phyloP scores from a whole-genome alignment of 345 rosid genomes.

The Populus ilicifolia region DNA sequence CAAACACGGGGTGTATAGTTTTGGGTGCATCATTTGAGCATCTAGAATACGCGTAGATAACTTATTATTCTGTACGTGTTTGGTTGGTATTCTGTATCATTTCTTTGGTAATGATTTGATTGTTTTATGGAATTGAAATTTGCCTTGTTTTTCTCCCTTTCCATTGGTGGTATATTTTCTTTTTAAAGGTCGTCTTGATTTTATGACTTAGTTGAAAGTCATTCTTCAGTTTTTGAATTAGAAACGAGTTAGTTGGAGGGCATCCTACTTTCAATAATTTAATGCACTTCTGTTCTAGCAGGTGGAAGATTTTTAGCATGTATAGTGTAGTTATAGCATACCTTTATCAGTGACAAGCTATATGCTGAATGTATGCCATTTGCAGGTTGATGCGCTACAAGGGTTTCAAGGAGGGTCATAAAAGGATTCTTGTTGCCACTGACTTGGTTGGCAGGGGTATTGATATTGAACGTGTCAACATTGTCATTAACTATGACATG shows the following conservation, averaged over 20 bases:
- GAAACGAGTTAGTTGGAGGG: neutral
- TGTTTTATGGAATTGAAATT: neutral
- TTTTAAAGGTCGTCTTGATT: neutral
- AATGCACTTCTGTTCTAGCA: neutral
- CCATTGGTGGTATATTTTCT: neutral
- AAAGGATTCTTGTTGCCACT: slow-evolving; percentile 94
- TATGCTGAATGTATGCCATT: neutral
- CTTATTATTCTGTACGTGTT: neutral
- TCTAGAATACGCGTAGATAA: neutral
- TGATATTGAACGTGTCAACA: slow-evolving; percentile 97
- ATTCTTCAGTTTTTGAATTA: neutral
- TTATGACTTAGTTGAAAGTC: neutral
- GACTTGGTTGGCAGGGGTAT: slow-evolving; percentile 97
- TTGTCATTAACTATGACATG: slow-evolving; percentile 98
- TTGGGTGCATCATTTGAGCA: neutral
- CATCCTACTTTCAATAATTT: neutral
- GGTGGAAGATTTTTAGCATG: neutral
- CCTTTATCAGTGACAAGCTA: neutral
- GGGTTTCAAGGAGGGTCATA: slow-evolving; percentile 96
- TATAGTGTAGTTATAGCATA: neutral
- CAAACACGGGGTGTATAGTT: neutral
- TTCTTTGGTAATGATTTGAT: neutral
- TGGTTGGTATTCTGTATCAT: neutral
- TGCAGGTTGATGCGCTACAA: slow-evolving; percentile 92
- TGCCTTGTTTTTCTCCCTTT: neutral